A percentile compares a stretch with the other conserved stretches of the same genome.
phyloP scores from a whole-genome alignment of 2,329 filamentous ascomycete species.

The Metarhizium sp. region DNA sequence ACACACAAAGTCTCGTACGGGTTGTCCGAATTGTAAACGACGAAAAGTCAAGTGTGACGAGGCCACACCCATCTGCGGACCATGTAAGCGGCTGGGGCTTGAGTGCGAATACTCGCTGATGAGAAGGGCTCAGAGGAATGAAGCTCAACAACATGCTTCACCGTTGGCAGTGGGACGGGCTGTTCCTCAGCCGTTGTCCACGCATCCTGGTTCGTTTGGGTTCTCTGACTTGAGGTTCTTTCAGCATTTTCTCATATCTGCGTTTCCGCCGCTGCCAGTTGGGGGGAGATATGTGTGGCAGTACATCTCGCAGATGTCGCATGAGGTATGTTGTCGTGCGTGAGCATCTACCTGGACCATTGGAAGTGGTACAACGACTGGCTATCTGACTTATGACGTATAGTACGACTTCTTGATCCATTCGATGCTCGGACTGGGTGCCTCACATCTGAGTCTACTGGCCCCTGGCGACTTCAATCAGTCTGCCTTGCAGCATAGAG shows the following conservation, averaged over 20 bases:
- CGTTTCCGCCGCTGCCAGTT: conserved; percentile 30
- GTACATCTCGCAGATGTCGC: conserved; percentile 26
- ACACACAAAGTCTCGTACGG: conserved; percentile 12
- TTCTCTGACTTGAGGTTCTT: conserved; percentile 37
- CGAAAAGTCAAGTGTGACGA: conserved; percentile 37
- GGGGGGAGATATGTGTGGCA: conserved; percentile 26
- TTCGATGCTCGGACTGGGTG: conserved; percentile 30
- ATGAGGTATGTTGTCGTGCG: conserved; percentile 6
- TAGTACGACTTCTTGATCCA: conserved; percentile 32
- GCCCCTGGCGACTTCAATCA: conserved; percentile 13
- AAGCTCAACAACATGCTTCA: too few relatives aligned
- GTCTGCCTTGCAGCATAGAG: conserved; percentile 25
- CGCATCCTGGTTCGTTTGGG: too few relatives aligned
- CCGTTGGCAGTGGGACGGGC: too few relatives aligned
- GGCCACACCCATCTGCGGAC: conserved; percentile 22
- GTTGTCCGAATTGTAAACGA: conserved; percentile 23
- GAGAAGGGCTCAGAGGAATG: too few relatives aligned
- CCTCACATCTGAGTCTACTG: conserved; percentile 25
- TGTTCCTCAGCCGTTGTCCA: too few relatives aligned
- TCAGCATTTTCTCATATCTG: conserved; percentile 39
- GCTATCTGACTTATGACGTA: not conserved
- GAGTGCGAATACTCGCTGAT: too few relatives aligned
- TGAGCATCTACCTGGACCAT: too few relatives aligned
- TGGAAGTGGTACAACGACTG: too few relatives aligned
- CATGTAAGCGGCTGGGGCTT: conserved; percentile 26